Evolutionary conservation across 1,139 yeast species (phyloP).

Genomic region (Suhomyces wounanorum): DNA sequence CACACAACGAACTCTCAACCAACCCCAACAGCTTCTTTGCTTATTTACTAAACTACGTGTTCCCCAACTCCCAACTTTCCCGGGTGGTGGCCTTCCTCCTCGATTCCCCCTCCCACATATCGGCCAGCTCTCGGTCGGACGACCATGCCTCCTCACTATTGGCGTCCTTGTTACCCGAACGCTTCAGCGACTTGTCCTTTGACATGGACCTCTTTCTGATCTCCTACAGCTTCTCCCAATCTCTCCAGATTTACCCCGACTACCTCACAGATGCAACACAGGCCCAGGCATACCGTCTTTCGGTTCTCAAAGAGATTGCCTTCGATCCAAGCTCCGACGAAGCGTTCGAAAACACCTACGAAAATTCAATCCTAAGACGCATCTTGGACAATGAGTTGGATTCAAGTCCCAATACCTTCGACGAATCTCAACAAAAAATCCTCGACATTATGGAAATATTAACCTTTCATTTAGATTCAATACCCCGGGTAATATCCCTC

Average conservation of each 20-base stretch:
- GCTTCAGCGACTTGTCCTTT: slow-evolving; percentile 11
- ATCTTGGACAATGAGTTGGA: slow-evolving; percentile 20
- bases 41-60: slow-evolving; percentile 12
- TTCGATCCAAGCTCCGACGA: slow-evolving; percentile 16
- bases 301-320: slow-evolving; percentile 18
- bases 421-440: slow-evolving; percentile 19
- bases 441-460: slow-evolving; percentile 22
- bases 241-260: slow-evolving; percentile 11
- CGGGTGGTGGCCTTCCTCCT: slow-evolving; percentile 7
- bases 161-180: slow-evolving; percentile 6
- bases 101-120: slow-evolving; percentile 6
- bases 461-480: slow-evolving; percentile 20
- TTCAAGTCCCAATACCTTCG: slow-evolving; percentile 19
- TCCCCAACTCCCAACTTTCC: slow-evolving; percentile 11
- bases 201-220: slow-evolving; percentile 13
- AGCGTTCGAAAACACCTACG: slow-evolving; percentile 18
- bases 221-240: slow-evolving; percentile 12
- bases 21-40: slow-evolving; percentile 9
- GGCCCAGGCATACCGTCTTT: slow-evolving; percentile 12
- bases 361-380: slow-evolving; percentile 19
- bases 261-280: slow-evolving; percentile 1
- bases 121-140: background rate
- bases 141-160: background rate
- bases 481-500: slow-evolving; percentile 9
- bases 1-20: slow-evolving; percentile 1